These are phyloP conservation scores for Hericium alpestre DNA, from an alignment of 768 basidiomycete species.

Conservation along the genomic window DNA sequence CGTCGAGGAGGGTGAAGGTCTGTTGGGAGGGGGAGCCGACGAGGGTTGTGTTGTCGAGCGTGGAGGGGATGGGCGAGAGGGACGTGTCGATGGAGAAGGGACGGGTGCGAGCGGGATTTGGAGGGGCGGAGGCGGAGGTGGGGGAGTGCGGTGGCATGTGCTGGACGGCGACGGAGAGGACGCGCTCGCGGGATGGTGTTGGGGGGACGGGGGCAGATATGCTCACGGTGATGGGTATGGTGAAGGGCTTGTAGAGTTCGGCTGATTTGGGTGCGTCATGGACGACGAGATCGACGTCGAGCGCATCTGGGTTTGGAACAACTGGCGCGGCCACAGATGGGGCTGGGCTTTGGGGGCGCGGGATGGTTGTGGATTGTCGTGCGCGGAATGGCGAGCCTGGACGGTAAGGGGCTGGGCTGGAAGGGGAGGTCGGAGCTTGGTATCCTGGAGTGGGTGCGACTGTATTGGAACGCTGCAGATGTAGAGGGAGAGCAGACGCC, in stretches of 20 bases:
- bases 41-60: constrained; percentile 4
- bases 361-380: constrained; percentile 17
- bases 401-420: constrained; percentile 34
- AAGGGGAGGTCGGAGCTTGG: constrained; percentile 30
- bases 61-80: not conserved
- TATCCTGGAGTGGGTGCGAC: constrained; percentile 35
- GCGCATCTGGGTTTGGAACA: constrained; percentile 27
- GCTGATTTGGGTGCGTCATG: constrained; percentile 25
- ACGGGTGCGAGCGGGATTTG: not conserved
- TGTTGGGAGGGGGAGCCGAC: constrained; percentile 8
- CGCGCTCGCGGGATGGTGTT: constrained; percentile 24
- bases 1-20: not conserved
- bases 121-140: constrained; percentile 13
- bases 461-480: constrained; percentile 52
- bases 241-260: constrained; percentile 48
- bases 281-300: constrained; percentile 54
- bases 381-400: constrained; percentile 31
- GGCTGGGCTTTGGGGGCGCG: constrained; percentile 22
- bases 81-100: not conserved
- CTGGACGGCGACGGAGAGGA: constrained; percentile 50
- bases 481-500: constrained; percentile 63
- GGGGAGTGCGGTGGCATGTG: constrained; percentile 34
- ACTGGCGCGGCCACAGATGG: constrained; percentile 20
- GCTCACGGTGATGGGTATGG: constrained; percentile 41
- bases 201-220: constrained; percentile 34